These are phyloP conservation scores for Salvia rosmarinus DNA, from an alignment of 257 asterid species.

Conservation along the genomic window DNA sequence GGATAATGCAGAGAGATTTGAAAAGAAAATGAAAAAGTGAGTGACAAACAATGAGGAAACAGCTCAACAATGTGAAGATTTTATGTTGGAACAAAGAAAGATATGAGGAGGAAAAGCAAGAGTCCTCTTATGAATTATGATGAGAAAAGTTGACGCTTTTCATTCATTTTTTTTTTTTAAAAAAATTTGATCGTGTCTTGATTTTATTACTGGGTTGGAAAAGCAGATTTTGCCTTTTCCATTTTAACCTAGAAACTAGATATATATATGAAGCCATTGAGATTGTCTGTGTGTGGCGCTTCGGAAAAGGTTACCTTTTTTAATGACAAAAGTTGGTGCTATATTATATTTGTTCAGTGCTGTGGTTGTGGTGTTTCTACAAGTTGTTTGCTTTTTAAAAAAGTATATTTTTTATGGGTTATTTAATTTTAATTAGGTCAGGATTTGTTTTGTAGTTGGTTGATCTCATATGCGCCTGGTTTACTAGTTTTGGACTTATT, in stretches of 20 bases:
- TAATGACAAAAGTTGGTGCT: neutral
- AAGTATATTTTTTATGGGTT: neutral
- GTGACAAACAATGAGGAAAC: conserved; percentile 32
- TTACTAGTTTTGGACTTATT: conserved; percentile 20
- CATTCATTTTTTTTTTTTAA: neutral
- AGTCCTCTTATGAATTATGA: conserved; percentile 22
- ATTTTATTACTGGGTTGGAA: conserved; percentile 45
- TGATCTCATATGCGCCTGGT: conserved; percentile 23
- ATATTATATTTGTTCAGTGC: conserved; percentile 28
- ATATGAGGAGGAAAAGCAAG: conserved; percentile 36
- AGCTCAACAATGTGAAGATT: conserved; percentile 42
- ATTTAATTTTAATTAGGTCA: conserved; percentile 24
- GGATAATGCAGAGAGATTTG: conserved; percentile 36
- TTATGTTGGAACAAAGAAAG: conserved; percentile 52
- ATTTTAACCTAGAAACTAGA: conserved; percentile 13
- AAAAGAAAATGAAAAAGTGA: neutral
- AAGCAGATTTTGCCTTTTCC: conserved; percentile 39
- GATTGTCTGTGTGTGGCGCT: conserved; percentile 39
- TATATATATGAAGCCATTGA: conserved; percentile 14
- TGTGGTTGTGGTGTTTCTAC: conserved; percentile 29
- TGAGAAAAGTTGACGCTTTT: conserved; percentile 40
- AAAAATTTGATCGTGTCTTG: conserved; percentile 26
- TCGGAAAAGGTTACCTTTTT: conserved; percentile 30
- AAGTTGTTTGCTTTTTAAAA: conserved; percentile 13
- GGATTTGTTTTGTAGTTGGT: conserved; percentile 35